Base-by-base conservation (phyloP, 169 alveolate genomes). In the Plasmodium gaboni region DNA sequence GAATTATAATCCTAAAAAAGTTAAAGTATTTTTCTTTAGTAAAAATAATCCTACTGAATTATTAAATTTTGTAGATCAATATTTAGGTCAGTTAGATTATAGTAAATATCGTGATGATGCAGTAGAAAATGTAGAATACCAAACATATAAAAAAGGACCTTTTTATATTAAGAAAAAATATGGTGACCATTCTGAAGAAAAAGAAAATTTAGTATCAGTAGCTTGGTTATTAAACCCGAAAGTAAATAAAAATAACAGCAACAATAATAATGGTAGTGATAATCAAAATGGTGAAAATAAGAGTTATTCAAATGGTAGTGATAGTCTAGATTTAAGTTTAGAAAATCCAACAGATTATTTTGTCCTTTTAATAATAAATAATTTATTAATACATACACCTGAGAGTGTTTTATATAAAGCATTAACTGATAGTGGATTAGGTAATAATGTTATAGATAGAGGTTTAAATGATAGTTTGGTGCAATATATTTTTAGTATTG, bases 1-100 rank as follows among this genome's bases (percentile, higher is more conserved):
- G 55, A 91, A 88, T 86, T 96, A 96, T 87, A 94, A 95, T 38
- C 98, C 98, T 12, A 74, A 93, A 60, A 96, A 96, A 53, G 92
- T 96, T 6, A 93, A 72, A 51, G 88, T 95, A 22, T 92, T 93
- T 73, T 92, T 96, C 88, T 94, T 93, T 90, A 94, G 95, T 10
- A 94, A 94, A 44, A 89, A 92, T 26, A 93, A 88, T 63, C 88
- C 91, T 7, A 64, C 65, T 24, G 93, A 94, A 68, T 65, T 94
- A 51, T 69, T 94, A 72, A 73, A 87, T 57, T 92, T 94, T 57
- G 95, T 94, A 13, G 95, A 94, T 70, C 51, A 91, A 28, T 94
- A 78, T 64, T 64, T 86, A 48, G 26, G 38, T 9, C 74, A 86
- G 44, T 32, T 86, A 44, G 92, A 86, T 71, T 71, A 42, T 38